These are phyloP conservation scores for Erythrobasidium hasegawianum DNA, from an alignment of 1,284 basidiomycete species.

Conservation along the genomic window DNA sequence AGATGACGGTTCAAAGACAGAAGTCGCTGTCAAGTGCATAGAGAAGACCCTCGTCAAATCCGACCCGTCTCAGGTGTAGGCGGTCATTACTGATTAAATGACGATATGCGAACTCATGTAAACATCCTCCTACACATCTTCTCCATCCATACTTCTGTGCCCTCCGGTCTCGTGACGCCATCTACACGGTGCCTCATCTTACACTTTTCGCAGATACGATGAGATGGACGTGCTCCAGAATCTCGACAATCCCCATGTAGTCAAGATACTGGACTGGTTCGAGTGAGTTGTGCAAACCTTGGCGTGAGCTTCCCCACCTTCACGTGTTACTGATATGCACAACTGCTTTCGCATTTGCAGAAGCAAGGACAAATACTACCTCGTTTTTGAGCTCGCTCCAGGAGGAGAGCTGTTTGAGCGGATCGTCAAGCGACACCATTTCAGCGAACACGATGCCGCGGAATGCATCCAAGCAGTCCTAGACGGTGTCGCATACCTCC, in stretches of 20 bases:
- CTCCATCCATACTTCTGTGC: not conserved
- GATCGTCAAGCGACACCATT: conserved; percentile 76
- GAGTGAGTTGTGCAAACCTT: conserved; percentile 52
- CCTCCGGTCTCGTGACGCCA: conserved; percentile 39
- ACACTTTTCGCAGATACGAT: conserved; percentile 52
- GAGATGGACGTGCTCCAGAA: conserved; percentile 78
- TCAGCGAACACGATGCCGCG: conserved; percentile 82
- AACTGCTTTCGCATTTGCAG: not conserved
- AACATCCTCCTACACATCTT: not conserved
- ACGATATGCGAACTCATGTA: too few relatives aligned
- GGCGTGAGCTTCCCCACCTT: too few relatives aligned
- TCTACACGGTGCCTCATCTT: conserved; percentile 68
- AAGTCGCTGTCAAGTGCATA: conserved; percentile 33
- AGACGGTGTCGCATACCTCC: conserved; percentile 29
- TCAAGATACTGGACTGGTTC: conserved; percentile 90
- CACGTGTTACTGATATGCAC: not conserved
- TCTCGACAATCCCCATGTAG: conserved; percentile 51
- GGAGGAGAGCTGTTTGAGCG: conserved; percentile 75
- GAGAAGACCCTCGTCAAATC: conserved; percentile 25
- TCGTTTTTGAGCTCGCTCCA: conserved; percentile 64
- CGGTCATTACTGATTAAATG: not conserved
- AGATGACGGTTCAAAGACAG: conserved; percentile 14
- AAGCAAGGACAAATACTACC: conserved; percentile 81
- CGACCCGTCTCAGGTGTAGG: conserved; percentile 10
- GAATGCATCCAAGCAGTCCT: conserved; percentile 61